phyloP scores from a whole-genome alignment of 495 filamentous ascomycete genomes.

The Aspergillus nanangensis region DNA sequence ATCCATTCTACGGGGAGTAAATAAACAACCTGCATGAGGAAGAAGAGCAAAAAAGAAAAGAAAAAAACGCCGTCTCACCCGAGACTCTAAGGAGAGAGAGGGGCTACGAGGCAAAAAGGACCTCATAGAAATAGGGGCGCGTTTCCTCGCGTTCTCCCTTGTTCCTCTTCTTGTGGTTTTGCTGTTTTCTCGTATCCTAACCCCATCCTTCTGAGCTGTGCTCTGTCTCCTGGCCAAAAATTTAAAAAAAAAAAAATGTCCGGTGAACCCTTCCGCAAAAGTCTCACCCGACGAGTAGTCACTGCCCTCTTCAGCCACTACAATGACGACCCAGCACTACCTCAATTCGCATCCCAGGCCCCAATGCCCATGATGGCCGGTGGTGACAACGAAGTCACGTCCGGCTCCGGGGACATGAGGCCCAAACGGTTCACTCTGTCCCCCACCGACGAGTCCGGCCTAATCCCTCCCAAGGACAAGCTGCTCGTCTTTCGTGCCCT shows the following conservation, averaged over 20 bases:
- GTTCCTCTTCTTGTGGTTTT: no score
- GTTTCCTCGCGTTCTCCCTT: background rate
- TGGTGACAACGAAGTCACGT: background rate
- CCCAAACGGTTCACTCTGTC: constrained; percentile 16
- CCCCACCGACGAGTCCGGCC: constrained; percentile 17
- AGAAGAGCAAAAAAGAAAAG: background rate
- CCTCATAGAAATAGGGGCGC: background rate
- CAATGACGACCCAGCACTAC: background rate
- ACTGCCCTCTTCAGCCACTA: constrained; percentile 12
- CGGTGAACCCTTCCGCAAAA: constrained; percentile 1
- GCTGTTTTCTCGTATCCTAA: background rate
- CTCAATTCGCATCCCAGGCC: constrained; percentile 4
- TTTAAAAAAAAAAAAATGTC: background rate
- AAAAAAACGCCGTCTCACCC: background rate
- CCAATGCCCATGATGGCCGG: background rate
- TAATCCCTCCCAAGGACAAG: constrained; percentile 41
- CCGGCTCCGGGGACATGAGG: constrained; percentile 2
- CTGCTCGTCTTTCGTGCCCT: constrained; percentile 43
- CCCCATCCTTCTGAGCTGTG: background rate
- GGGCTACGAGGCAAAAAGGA: background rate
- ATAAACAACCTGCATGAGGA: background rate
- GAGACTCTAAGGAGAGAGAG: background rate
- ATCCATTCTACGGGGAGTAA: background rate
- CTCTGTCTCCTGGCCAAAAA: background rate
- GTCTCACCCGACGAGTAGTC: constrained; percentile 11